Evolutionary conservation across 2,329 filamentous ascomycete species (phyloP).

Genomic region (Trichoderma brevicompactum): DNA sequence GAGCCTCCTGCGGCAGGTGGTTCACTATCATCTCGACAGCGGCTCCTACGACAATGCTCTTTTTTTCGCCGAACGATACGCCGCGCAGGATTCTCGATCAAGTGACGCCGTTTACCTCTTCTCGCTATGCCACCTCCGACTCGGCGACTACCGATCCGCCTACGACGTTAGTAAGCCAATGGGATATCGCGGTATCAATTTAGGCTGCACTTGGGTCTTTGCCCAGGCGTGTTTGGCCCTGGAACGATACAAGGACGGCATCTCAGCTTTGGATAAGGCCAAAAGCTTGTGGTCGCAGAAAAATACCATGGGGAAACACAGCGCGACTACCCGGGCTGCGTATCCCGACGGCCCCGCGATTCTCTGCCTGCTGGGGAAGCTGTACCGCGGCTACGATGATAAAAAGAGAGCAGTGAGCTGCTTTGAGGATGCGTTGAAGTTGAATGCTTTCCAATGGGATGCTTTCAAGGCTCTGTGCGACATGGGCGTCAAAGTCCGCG

Average conservation of each 20-base stretch:
- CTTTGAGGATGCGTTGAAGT: conserved; percentile 85
- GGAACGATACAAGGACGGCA: conserved; percentile 79
- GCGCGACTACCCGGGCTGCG: conserved; percentile 72
- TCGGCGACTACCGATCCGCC: conserved; percentile 82
- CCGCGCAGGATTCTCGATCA: conserved; percentile 80
- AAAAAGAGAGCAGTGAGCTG: conserved; percentile 82
- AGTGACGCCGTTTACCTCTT: conserved; percentile 82
- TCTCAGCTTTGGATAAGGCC: conserved; percentile 81
- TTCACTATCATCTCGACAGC: conserved; percentile 82
- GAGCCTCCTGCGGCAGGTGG: conserved; percentile 60
- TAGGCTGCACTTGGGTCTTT: conserved; percentile 90
- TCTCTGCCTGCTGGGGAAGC: conserved; percentile 82
- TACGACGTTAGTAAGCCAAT: conserved; percentile 78
- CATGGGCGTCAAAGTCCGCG: conserved; percentile 78
- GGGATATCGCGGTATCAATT: conserved; percentile 71
- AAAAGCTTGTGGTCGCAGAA: conserved; percentile 75
- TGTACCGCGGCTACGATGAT: conserved; percentile 81
- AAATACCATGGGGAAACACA: conserved; percentile 82
- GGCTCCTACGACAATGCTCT: conserved; percentile 86
- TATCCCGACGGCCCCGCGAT: conserved; percentile 83
- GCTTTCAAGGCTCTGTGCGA: conserved; percentile 89
- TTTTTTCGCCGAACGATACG: conserved; percentile 87
- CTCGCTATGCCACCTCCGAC: conserved; percentile 80
- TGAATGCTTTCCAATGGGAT: conserved; percentile 98
- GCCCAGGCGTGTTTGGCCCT: conserved; percentile 85